phyloP scores from a whole-genome alignment of 2,329 filamentous ascomycete genomes.

The Elsinoe fawcettii region DNA sequence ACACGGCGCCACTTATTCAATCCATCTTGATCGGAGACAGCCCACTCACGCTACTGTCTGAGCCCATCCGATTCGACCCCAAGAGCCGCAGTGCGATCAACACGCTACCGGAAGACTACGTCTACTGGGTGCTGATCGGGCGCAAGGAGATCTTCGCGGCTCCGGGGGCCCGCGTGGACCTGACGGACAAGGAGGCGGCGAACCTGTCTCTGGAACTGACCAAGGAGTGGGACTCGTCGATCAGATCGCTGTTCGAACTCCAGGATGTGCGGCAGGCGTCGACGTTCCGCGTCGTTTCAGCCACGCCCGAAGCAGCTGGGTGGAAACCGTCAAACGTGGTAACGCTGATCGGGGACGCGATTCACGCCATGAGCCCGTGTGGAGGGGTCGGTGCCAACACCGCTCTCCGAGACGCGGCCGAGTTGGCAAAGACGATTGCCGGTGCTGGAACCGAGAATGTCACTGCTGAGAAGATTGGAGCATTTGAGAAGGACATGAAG shows the following conservation, averaged over 20 bases:
- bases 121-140: constrained; percentile 23
- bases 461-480: constrained; percentile 26
- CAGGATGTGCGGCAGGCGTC: constrained; percentile 27
- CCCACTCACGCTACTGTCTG: constrained; percentile 20
- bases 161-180: neutral
- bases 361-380: constrained; percentile 41
- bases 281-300: constrained; percentile 29
- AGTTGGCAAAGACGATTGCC: constrained; percentile 33
- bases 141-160: constrained; percentile 20
- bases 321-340: constrained; percentile 30
- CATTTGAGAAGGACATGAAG: constrained; percentile 33
- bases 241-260: constrained; percentile 20
- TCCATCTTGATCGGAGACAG: constrained; percentile 21
- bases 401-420: constrained; percentile 35
- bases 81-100: constrained; percentile 17
- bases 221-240: constrained; percentile 21
- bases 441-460: constrained; percentile 23
- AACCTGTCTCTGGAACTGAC: constrained; percentile 19
- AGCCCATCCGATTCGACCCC: constrained; percentile 20
- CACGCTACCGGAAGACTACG: constrained; percentile 20
- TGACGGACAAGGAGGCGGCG: constrained; percentile 17
- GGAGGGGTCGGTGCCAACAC: constrained; percentile 42
- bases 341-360: constrained; percentile 39
- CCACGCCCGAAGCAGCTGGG: constrained; percentile 27
- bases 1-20: constrained; percentile 20